Percentiles rank a stretch among this genome's conserved stretches.
Conservation (phyloP, 306 rosid species). For the Rosa chinensis region DNA sequence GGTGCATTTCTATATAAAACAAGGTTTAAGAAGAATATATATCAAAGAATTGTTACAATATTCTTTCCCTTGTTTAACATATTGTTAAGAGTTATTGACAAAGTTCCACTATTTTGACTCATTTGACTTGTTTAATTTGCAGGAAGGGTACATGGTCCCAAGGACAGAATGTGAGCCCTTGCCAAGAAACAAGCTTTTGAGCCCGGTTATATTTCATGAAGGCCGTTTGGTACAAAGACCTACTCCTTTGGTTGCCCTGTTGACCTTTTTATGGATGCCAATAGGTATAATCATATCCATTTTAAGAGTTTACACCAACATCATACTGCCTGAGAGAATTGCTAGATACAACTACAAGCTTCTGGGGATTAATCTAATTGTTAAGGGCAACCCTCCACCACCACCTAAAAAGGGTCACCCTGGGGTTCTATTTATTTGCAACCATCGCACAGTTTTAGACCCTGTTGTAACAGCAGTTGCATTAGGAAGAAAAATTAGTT, state of each 20-base stretch:
- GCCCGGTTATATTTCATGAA: constrained; percentile 83
- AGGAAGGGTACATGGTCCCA: constrained; percentile 87
- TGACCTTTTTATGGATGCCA: constrained; percentile 83
- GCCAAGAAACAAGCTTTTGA: constrained; percentile 71
- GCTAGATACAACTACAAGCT: constrained; percentile 74
- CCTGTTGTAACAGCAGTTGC: constrained; percentile 80
- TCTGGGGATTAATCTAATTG: constrained; percentile 61
- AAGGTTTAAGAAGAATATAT: background rate
- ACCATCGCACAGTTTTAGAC: constrained; percentile 85
- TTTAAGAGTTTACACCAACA: constrained; percentile 70
- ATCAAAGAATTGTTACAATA: background rate
- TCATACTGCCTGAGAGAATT: constrained; percentile 70
- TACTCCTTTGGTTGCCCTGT: constrained; percentile 64
- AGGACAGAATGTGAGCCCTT: constrained; percentile 57
- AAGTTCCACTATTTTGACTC: background rate
- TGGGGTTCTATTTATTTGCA: constrained; percentile 81
- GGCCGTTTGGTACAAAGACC: constrained; percentile 88
- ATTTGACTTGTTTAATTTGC: constrained; percentile 24
- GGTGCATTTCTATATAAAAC: background rate
- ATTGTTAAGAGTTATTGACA: background rate
- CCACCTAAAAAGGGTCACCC: constrained; percentile 67
- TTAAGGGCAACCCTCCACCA: constrained; percentile 85
- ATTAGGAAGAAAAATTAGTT: constrained; percentile 76
- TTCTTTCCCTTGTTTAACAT: background rate
- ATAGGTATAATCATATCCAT: constrained; percentile 71